Evolutionary conservation across 1,139 yeast genomes (phyloP), one percentile per base, ranked within the genome.

Genomic region (Neolecta irregularis): DNA sequence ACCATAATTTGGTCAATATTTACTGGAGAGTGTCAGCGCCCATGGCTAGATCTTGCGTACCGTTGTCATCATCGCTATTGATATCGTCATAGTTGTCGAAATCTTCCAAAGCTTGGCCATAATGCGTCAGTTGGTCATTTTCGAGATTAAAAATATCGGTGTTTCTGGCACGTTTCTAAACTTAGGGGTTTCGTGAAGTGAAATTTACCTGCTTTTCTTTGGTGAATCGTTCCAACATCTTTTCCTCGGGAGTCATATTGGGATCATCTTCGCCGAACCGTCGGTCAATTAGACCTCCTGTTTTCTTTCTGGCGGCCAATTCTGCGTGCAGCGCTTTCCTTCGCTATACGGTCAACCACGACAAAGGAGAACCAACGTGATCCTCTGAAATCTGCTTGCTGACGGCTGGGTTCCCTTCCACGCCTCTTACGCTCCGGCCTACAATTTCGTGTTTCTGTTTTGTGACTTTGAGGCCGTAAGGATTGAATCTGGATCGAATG

Each of bases 211-310:
- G 91, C 53, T 80, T 68, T 61, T 88, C 98, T 41, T 74, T 69
- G 1, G 94, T 79, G 58, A 81, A 91, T 60, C 98, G 73, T 50
- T 78, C 93, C 58, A 88, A 67, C 94, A 85, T 85, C 54, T 78
- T 80, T 49, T 88, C 95, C 55, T 91, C 98, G 9, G 74, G 73
- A 15, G 76, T 69, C 62, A 91, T 52, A 34, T 65, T 59, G 24
- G 67, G 61, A 55, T 80, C 74, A 48, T 71, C 69, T 52, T 88
- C 98, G 53, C 98, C 99, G 55, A 91, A 88, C 57, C 98, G 72
- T 47, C 81, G 67, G 61, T 91, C 98, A 3, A 72, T 55, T 13
- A 91, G 51, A 2, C 81, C 83, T 35, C 96, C 94, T 21, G 67
- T 72, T 51, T 69, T 76, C 45, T 80, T 79, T 46, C 72, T 69